Base-by-base conservation (phyloP, 306 rosid species). In the Sindora glabra region DNA sequence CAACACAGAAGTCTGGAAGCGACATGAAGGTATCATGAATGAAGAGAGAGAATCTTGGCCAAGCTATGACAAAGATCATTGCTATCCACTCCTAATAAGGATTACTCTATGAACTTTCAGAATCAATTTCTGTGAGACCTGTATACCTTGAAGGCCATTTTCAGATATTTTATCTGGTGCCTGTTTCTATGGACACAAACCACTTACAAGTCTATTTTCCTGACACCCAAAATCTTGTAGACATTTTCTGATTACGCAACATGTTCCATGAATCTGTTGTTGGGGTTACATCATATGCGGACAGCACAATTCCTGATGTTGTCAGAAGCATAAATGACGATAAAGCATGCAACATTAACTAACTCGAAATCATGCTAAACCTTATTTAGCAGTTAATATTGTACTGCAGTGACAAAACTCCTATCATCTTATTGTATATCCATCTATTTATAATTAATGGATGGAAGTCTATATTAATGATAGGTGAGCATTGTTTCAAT, bases 71-170 rank as follows among this genome's bases (percentile, higher is more conserved):
- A 77, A 70, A 75, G 89, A 81, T 73, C 94, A 90, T 64, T 78
- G 90, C 83, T 87, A 80, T 65, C 94, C 89, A 29, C 73, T 84
- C 74, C 66, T 85, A 66, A 68, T 85, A 76, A 83, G 78, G 71
- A 81, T 87, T 61, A 63, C 82, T 37, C 72, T 73, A 19, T 90
- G 81, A 86, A 53, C 58, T 47, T 74, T 52, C 59, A 26, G 42
- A n/a, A 4, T 15, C 48, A 27, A 33, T 29, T 21, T 42, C 56
- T 56, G 23, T 41, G 17, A 16, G 29, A 12, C 39, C 32, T 50
- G 44, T 64, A 18, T 13, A 33, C 34, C 12, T 47, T 48, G 42
- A 34, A 5, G 50, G 57, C 39, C 14, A 64, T 62, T 27, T 12
- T 4, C 11, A 36, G 2, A n/a, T 11, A 3, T 15, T 27, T 56